phyloP scores from a whole-genome alignment of 2,329 filamentous ascomycete species.

The Fusarium sp. region DNA sequence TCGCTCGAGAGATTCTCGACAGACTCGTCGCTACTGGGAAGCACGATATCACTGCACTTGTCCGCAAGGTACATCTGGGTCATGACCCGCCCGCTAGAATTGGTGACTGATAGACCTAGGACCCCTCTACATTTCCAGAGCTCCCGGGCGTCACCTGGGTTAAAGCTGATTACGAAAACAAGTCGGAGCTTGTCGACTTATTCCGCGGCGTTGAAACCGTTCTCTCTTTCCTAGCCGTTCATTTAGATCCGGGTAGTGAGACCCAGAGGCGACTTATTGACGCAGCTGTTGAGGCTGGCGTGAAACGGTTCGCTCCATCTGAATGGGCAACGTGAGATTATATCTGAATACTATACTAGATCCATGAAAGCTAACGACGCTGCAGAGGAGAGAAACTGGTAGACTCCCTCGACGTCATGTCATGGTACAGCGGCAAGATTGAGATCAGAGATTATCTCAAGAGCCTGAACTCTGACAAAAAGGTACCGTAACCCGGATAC shows the following conservation, averaged over 20 bases:
- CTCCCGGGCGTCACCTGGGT: neutral
- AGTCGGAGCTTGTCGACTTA: neutral
- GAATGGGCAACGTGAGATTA: constrained; percentile 7
- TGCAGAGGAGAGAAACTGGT: neutral
- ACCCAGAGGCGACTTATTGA: constrained; percentile 13
- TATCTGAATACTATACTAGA: too few species aligned
- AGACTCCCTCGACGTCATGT: neutral
- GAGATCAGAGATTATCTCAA: neutral
- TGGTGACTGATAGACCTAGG: fast-evolving
- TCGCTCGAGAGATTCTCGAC: constrained; percentile 3
- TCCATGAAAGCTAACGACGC: too few species aligned
- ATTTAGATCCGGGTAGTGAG: neutral
- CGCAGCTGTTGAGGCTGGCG: neutral
- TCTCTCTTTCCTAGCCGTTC: neutral
- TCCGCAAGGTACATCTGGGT: neutral
- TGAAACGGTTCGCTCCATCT: neutral
- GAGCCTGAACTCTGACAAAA: neutral
- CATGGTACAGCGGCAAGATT: constrained; percentile 6
- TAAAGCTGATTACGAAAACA: neutral
- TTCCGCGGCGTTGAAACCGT: neutral
- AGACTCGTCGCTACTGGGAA: neutral
- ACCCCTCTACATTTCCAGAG: neutral
- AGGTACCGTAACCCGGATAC: fast-evolving
- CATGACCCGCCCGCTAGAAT: fast-evolving
- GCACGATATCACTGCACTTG: neutral